Percentiles rank a stretch among this genome's conserved stretches.
Evolutionary conservation across 1,284 basidiomycete species (phyloP).

Genomic region (Sporisorium sorghi): DNA sequence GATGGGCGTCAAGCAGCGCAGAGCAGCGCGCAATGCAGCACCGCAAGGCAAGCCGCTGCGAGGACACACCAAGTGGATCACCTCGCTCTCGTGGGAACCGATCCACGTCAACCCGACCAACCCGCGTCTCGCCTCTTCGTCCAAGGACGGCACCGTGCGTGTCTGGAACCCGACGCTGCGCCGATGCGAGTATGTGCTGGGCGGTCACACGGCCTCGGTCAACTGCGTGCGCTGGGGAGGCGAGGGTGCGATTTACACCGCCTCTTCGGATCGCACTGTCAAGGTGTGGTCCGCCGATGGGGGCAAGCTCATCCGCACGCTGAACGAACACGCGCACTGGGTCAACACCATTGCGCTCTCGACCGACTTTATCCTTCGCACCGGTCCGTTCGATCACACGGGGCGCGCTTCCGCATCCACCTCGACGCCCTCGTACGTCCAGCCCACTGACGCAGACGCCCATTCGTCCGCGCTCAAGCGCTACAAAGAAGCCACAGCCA

Average conservation of each 20-base stretch:
- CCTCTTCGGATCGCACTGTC: slow-evolving; percentile 91
- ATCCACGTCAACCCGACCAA: slow-evolving; percentile 74
- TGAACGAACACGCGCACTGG: slow-evolving; percentile 98
- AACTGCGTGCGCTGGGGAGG: slow-evolving; percentile 96
- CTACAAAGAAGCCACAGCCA: slow-evolving; percentile 82
- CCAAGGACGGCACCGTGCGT: slow-evolving; percentile 93
- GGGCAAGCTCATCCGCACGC: slow-evolving; percentile 75
- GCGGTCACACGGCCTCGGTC: slow-evolving; percentile 92
- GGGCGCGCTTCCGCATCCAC: slow-evolving; percentile 30
- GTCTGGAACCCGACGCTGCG: slow-evolving; percentile 86
- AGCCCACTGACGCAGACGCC: slow-evolving; percentile 29
- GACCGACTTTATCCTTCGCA: slow-evolving; percentile 93
- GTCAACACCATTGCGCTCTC: slow-evolving; percentile 95
- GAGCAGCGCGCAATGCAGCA: slow-evolving; percentile 61
- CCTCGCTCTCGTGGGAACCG: slow-evolving; percentile 95
- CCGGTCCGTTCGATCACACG: slow-evolving; percentile 92
- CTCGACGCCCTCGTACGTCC: slow-evolving; percentile 29
- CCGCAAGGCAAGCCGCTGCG: slow-evolving; percentile 70
- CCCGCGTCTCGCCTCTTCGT: slow-evolving; percentile 86
- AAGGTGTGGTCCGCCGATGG: slow-evolving; percentile 89
- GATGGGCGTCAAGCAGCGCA: slow-evolving; percentile 58
- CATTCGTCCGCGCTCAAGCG: slow-evolving; percentile 70
- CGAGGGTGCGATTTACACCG: slow-evolving; percentile 77
- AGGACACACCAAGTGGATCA: slow-evolving; percentile 97
- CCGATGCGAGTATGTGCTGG: slow-evolving; percentile 83